phyloP scores from a whole-genome alignment of 257 asterid species.

The Ballota nigra region DNA sequence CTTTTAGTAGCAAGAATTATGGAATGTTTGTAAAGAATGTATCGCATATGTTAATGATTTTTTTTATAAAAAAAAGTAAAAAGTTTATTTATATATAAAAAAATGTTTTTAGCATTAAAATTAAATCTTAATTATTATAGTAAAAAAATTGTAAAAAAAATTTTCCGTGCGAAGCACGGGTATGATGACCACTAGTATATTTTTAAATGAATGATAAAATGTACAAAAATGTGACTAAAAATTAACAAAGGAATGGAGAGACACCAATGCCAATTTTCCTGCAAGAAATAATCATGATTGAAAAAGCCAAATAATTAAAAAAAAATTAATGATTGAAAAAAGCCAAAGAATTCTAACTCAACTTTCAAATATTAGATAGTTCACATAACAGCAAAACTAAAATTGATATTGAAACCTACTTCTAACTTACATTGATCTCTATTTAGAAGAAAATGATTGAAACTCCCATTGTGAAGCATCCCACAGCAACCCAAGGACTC shows the following conservation, averaged over 20 bases:
- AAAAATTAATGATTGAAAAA: neutral
- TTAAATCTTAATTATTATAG: too few relatives aligned
- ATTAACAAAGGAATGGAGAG: neutral
- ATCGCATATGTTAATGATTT: too few relatives aligned
- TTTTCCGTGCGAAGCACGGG: too few relatives aligned
- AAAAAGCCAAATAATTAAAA: slow-evolving; percentile 2
- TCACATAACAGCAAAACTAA: slow-evolving; percentile 6
- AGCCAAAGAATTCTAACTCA: neutral
- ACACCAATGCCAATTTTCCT: neutral
- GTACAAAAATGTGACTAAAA: neutral
- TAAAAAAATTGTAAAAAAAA: too few relatives aligned
- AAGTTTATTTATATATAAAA: too few relatives aligned
- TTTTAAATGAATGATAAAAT: too few relatives aligned
- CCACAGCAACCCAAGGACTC: slow-evolving; percentile 88
- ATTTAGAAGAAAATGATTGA: slow-evolving; percentile 73
- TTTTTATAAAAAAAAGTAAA: too few relatives aligned
- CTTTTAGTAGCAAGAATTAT: too few relatives aligned
- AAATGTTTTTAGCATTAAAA: too few relatives aligned
- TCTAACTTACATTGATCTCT: slow-evolving; percentile 7
- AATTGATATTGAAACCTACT: slow-evolving; percentile 15
- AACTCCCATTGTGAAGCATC: slow-evolving; percentile 82
- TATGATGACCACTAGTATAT: too few relatives aligned
- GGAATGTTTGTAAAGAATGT: too few relatives aligned
- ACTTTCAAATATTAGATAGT: slow-evolving; percentile 7
- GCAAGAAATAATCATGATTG: slow-evolving; percentile 18